Base-by-base conservation (phyloP, 2,329 filamentous ascomycete genomes). In the Pestalotiopsis sp. region DNA sequence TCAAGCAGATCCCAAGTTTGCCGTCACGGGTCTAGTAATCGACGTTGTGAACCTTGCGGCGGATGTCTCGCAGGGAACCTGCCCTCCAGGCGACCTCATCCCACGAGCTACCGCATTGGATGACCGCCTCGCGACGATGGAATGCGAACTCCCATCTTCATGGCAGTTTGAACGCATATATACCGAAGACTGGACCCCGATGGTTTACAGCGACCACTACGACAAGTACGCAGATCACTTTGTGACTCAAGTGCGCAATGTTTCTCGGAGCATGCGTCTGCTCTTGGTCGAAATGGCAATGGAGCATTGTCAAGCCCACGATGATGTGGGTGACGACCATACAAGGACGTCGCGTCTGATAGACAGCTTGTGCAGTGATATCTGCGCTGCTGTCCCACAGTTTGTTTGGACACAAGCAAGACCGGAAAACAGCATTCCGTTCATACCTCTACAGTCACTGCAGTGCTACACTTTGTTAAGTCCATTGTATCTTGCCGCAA, bases 191-290 rank as follows among this genome's bases (percentile, higher is more conserved):
- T 38, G 68, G 23, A 14, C 36, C 14, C 61, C 52, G 5, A 62
- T 71, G 31, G 68, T 75, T 2, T 68, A 71, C 11, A 68, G 61
- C 2, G 62, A 63, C 3, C 66, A 68, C 12, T 76, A 74, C 23
- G 71, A 76, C 52, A 25, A 75, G 3, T 73, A 74, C 57, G 56
- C 57, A 2, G 71, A 73, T 17, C 68, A 74, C 6, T 73, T 69
- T 14, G 68, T 69, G 31, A 71, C 73, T 0, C 74, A 76, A 52
- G 72, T 75, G 14, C 65, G 69, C 27, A 75, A 76, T 41, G 73
- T 71, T 1, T 61, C 73, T 39, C 70, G 70, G 9, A 72, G 70
- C 4, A 72, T 72, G 61, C 73, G 70, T 7, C 66, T 76, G 3
- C 69, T 73, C 14, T 64, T 76, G 6, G 66, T 71, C 23, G 20